Evolutionary conservation across 805 yeast genomes (phyloP), one percentile per base, ranked within the genome.

Genomic region (Lipomyces mesembrius): DNA sequence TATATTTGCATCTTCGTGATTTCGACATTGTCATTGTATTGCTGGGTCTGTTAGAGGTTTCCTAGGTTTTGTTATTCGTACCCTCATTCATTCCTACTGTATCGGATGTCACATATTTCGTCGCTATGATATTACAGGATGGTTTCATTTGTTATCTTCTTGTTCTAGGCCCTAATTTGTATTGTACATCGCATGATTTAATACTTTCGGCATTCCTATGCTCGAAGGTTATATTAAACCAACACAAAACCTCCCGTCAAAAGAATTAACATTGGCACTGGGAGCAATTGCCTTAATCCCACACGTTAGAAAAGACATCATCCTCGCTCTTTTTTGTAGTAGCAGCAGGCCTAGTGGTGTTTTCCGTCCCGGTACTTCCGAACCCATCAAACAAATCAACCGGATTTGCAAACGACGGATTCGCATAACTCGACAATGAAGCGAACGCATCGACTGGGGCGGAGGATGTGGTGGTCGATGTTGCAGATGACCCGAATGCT

Each of bases 221-320:
- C 49, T 43, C 8, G 1, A 8, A 43, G 11, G 20, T 17, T 17
- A 17, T 43, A 17, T 5, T 43, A 17, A n/a, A 17, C 20, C 22
- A 43, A 43, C 22, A 29, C 32, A 29, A 29, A 29, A 29, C 49
- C 20, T 17, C 22, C 49, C 49, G 49, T 17, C 49, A n/a, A n/a
- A 43, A 43, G 49, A 43, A 43, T n/a, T 7, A n/a, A n/a, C 39
- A 35, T 35, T 2, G 29, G 29, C 29, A 27, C 4, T 27, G 32
- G 6, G 32, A 5, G 32, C 32, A 7, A 29, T 37, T 37, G 4
- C 27, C 17, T 64, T 69, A 79, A 59, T 70, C 74, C 81, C 81
- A 79, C 25, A 79, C 81, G 63, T 79, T 79, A 20, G 74, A 74
- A 67, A 77, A 78, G 12, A 77, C 62, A 54, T 78, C 80, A 55